phyloP scores from a whole-genome alignment of 768 basidiomycete genomes.

The Tephrocybe sp. region DNA sequence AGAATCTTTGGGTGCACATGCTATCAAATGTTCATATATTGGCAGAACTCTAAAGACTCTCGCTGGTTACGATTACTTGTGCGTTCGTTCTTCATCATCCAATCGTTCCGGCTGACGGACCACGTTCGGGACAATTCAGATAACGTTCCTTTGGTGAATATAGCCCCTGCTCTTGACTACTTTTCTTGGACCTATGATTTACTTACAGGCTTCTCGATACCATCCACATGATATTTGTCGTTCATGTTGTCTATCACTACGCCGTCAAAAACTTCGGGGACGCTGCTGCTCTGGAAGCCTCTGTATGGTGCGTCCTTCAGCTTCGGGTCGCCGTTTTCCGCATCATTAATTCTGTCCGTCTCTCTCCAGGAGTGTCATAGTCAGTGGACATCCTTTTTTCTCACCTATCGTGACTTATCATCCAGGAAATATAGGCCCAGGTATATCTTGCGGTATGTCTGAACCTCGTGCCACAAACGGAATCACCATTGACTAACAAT shows the following conservation, averaged over 20 bases:
- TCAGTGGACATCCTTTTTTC: not conserved
- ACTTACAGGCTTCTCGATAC: not conserved
- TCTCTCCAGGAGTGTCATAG: not conserved
- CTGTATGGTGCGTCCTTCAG: not conserved
- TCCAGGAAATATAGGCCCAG: not conserved
- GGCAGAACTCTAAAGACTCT: not conserved
- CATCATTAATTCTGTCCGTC: not conserved
- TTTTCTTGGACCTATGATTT: not conserved
- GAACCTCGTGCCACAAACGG: not conserved
- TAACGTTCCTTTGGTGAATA: not conserved
- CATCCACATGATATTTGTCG: not conserved
- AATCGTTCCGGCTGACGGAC: not conserved
- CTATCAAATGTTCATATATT: not conserved
- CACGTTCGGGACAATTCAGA: not conserved
- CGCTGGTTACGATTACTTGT: not conserved
- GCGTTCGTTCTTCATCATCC: not conserved
- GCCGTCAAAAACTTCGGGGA: not conserved
- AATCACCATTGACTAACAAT: not conserved
- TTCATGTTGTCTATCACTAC: constrained; percentile 2
- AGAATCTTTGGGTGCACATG: not conserved
- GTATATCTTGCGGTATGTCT: not conserved
- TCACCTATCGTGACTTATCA: not conserved
- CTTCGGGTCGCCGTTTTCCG: not conserved
- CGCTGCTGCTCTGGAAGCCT: not conserved
- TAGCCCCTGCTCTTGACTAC: not conserved